Evolutionary conservation across 202 grass and related monocot genomes (phyloP).

Genomic region (Digitaria exilis): DNA sequence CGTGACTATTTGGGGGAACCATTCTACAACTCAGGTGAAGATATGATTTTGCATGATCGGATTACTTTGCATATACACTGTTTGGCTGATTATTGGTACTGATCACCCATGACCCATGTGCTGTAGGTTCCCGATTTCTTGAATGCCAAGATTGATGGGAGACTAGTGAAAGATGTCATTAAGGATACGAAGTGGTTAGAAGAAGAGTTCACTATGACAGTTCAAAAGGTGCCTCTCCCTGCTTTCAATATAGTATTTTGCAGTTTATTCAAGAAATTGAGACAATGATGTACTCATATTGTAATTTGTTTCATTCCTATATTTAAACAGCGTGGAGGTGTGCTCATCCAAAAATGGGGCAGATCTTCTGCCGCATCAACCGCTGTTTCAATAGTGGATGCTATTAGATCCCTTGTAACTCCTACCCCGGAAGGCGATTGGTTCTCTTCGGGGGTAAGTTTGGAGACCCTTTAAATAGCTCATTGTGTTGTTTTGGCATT

Average conservation of each 20-base stretch:
- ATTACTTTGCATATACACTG: background rate
- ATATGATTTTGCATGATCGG: constrained; percentile 13
- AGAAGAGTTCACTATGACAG: constrained; percentile 79
- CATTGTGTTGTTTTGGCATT: background rate
- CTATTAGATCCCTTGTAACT: constrained; percentile 83
- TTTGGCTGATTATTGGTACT: constrained; percentile 9
- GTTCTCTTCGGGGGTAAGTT: constrained; percentile 77
- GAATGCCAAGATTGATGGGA: constrained; percentile 91
- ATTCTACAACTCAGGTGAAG: constrained; percentile 96
- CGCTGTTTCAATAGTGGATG: constrained; percentile 91
- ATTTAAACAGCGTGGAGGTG: constrained; percentile 80
- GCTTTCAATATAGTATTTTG: constrained; percentile 1
- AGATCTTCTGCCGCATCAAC: constrained; percentile 99
- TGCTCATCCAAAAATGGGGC: constrained; percentile 95
- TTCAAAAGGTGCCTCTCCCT: constrained; percentile 70
- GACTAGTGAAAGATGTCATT: constrained; percentile 77
- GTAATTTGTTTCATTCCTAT: constrained; percentile 16
- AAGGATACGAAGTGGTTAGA: constrained; percentile 89
- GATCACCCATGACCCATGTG: constrained; percentile 23
- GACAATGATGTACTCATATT: background rate
- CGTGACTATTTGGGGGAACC: constrained; percentile 98
- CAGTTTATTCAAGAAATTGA: background rate
- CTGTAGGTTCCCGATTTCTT: constrained; percentile 96
- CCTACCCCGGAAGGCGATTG: constrained; percentile 85
- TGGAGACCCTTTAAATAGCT: constrained; percentile 13